phyloP scores from a whole-genome alignment of 2,329 filamentous ascomycete genomes.

The Chrysosporium queenslandicum region DNA sequence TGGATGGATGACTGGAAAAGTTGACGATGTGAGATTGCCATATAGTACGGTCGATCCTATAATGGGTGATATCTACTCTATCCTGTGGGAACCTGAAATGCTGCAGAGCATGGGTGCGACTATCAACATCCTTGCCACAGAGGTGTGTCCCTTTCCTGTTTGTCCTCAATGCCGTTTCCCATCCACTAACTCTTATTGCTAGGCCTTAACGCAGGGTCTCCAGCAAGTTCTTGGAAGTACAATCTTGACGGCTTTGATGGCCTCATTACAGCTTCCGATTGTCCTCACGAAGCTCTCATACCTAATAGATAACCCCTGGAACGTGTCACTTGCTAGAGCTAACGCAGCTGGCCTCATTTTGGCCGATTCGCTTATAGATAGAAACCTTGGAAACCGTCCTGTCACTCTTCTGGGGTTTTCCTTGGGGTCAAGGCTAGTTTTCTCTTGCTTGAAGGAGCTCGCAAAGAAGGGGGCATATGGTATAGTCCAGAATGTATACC shows the following conservation, averaged over 20 bases:
- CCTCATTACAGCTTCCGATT: conserved; percentile 81
- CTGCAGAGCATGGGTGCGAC: conserved; percentile 95
- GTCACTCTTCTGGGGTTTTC: conserved; percentile 94
- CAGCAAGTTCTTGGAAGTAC: conserved; percentile 92
- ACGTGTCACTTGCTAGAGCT: conserved; percentile 85
- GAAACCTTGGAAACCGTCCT: conserved; percentile 80
- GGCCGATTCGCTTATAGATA: conserved; percentile 84
- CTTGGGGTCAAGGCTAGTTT: conserved; percentile 82
- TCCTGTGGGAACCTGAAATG: conserved; percentile 98
- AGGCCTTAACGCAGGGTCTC: conserved; percentile 90
- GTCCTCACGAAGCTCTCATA: conserved; percentile 90
- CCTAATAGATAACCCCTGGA: conserved; percentile 97
- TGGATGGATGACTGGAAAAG: conserved; percentile 97
- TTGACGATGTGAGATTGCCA: conserved; percentile 89
- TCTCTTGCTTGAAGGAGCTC: conserved; percentile 79
- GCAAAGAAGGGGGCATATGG: conserved; percentile 74
- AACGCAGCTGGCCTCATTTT: conserved; percentile 82
- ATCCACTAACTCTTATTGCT: conserved; percentile 19
- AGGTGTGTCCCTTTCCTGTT: conserved; percentile 46
- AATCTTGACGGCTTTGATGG: conserved; percentile 80
- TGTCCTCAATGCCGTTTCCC: background rate
- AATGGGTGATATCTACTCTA: conserved; percentile 96
- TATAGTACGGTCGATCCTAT: conserved; percentile 94
- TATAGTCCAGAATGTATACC: conserved; percentile 84
- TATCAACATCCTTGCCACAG: conserved; percentile 94